Percentiles rank a stretch among this genome's conserved stretches.
These are phyloP conservation scores for Stagonosporopsis cucurbitacearum DNA, from an alignment of 2,329 filamentous ascomycete species.

Conservation along the genomic window DNA sequence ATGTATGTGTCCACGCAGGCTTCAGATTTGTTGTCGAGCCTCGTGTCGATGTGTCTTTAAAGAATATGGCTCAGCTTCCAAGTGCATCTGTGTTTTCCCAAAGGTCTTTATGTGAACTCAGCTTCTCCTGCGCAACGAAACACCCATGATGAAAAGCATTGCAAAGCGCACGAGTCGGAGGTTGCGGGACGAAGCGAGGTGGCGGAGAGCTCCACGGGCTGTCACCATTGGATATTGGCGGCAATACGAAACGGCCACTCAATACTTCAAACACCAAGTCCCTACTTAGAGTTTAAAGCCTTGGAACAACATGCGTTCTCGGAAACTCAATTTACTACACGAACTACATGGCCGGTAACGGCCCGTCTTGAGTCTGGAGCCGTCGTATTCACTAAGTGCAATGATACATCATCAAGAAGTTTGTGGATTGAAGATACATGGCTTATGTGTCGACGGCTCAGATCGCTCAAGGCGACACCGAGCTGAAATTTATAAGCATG, in stretches of 20 bases:
- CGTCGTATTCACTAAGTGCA: neutral
- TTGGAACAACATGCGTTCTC: neutral
- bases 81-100: neutral
- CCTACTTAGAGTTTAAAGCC: neutral
- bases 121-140: neutral
- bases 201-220: neutral
- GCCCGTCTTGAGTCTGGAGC: neutral
- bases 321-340: neutral
- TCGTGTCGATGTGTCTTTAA: neutral
- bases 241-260: neutral
- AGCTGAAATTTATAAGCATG: no score
- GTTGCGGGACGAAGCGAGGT: neutral
- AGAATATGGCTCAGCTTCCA: neutral
- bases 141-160: neutral
- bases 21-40: neutral
- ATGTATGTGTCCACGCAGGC: neutral
- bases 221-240: neutral
- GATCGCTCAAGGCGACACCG: no score
- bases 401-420: neutral
- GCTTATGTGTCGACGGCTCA: neutral
- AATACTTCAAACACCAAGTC: neutral
- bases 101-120: neutral
- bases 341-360: neutral
- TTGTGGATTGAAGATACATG: neutral
- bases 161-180: neutral